Evolutionary conservation across 2,329 filamentous ascomycete genomes (phyloP).

Genomic region (Epichloe uncinata): DNA sequence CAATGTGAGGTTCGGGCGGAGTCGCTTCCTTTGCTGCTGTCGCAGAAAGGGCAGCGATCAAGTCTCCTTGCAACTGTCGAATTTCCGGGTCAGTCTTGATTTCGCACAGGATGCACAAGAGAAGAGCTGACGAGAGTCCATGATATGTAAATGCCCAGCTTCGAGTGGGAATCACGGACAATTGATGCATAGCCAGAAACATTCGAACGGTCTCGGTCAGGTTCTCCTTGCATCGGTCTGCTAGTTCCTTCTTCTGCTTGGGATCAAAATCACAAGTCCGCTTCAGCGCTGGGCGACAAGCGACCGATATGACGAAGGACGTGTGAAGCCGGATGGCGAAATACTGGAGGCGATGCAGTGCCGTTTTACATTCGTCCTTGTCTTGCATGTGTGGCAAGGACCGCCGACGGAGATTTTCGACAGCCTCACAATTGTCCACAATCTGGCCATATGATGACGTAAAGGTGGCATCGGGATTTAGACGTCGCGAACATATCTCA

Average conservation of each 20-base stretch:
- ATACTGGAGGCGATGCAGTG: conserved; percentile 48
- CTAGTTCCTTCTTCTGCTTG: conserved; percentile 40
- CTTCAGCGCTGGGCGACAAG: conserved; percentile 48
- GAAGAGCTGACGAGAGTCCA: conserved; percentile 49
- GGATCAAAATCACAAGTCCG: conserved; percentile 37
- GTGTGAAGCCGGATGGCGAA: conserved; percentile 53
- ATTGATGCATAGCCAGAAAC: conserved; percentile 58
- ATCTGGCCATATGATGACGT: conserved; percentile 41
- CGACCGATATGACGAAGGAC: conserved; percentile 51
- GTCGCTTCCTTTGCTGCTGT: conserved; percentile 49
- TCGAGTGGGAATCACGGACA: conserved; percentile 51
- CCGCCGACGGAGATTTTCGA: conserved; percentile 36
- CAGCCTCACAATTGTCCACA: conserved; percentile 41
- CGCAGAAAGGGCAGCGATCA: conserved; percentile 50
- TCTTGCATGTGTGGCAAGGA: conserved; percentile 39
- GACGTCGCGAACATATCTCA: conserved; percentile 42
- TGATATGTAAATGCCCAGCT: conserved; percentile 59
- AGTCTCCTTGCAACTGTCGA: conserved; percentile 47
- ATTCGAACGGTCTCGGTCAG: conserved; percentile 53
- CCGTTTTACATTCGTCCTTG: conserved; percentile 50
- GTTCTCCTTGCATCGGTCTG: conserved; percentile 47
- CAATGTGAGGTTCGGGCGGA: conserved; percentile 39
- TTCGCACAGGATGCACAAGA: conserved; percentile 50
- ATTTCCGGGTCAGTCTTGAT: conserved; percentile 51
- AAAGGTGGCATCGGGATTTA: conserved; percentile 40